A percentile compares a stretch with the other conserved stretches of the same genome.
Conservation (phyloP, 2,329 filamentous ascomycete species). For the Colletotrichum abscissum region DNA sequence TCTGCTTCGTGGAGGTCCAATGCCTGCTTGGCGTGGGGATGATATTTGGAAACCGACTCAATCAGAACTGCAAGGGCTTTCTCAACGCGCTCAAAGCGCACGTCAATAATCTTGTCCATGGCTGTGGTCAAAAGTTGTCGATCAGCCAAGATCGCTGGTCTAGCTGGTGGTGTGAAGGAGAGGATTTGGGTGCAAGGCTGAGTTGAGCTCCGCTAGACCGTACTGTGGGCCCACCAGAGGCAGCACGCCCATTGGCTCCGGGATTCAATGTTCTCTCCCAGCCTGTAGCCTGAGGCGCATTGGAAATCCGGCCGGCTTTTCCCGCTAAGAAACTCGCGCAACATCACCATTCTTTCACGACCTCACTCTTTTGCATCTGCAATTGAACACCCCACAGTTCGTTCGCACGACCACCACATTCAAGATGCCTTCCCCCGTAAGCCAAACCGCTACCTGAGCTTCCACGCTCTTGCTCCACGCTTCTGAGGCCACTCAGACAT, state of each 20-base stretch:
- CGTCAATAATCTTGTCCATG: slow-evolving; percentile 74
- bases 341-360: slow-evolving; percentile 30
- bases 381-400: slow-evolving; percentile 48
- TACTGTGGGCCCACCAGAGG: neutral
- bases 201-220: slow-evolving; percentile 9
- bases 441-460: slow-evolving; percentile 32
- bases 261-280: slow-evolving; percentile 9
- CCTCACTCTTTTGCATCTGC: slow-evolving; percentile 40
- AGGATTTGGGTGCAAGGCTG: slow-evolving; percentile 25
- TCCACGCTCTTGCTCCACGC: neutral
- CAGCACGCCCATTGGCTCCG: slow-evolving; percentile 23
- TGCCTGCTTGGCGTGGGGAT: slow-evolving; percentile 76
- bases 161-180: slow-evolving; percentile 6
- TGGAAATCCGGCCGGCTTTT: slow-evolving; percentile 38
- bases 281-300: slow-evolving; percentile 35
- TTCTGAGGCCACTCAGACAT: no score
- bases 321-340: slow-evolving; percentile 37
- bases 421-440: slow-evolving; percentile 56
- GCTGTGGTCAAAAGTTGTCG: neutral
- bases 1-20: slow-evolving; percentile 79
- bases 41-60: slow-evolving; percentile 85
- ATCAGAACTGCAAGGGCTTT: slow-evolving; percentile 76
- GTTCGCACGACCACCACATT: slow-evolving; percentile 44
- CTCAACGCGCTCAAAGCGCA: slow-evolving; percentile 74
- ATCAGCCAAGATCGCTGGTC: neutral